These are phyloP conservation scores for Graphilbum ipis-grandicollis DNA, from an alignment of 2,329 filamentous ascomycete genomes.

Conservation along the genomic window DNA sequence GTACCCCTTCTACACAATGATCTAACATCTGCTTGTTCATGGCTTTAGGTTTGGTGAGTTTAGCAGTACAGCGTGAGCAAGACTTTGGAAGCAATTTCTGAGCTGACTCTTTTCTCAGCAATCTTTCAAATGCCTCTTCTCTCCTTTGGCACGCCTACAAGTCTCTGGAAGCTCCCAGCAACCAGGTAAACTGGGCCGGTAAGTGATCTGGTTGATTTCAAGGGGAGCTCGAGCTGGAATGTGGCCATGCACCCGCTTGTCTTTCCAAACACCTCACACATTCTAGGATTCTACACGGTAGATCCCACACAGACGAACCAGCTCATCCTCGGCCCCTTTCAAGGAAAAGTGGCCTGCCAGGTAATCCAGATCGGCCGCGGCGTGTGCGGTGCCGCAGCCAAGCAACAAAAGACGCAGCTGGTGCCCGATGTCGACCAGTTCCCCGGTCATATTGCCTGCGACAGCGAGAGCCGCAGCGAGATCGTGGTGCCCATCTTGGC, in stretches of 20 bases:
- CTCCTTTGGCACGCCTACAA: constrained; percentile 68
- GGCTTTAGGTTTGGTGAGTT: not conserved
- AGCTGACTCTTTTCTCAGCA: constrained; percentile 29
- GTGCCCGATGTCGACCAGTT: constrained; percentile 56
- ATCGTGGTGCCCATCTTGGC: constrained; percentile 59
- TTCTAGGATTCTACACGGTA: constrained; percentile 53
- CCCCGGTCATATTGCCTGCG: constrained; percentile 69
- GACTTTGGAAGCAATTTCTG: no score
- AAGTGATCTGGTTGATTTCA: no score
- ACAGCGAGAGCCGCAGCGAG: constrained; percentile 59
- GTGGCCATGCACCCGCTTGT: no score
- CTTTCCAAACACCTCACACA: not conserved
- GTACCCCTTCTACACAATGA: no score
- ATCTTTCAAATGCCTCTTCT: constrained; percentile 58
- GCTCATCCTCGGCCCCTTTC: constrained; percentile 64
- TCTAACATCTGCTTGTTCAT: no score
- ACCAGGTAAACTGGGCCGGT: constrained; percentile 62
- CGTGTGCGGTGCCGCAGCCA: constrained; percentile 58
- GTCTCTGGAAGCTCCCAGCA: constrained; percentile 48
- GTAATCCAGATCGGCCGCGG: constrained; percentile 56
- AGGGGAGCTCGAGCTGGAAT: no score
- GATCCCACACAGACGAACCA: constrained; percentile 24
- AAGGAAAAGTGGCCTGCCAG: constrained; percentile 67
- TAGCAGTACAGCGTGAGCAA: no score
- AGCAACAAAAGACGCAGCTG: constrained; percentile 42